phyloP scores from a whole-genome alignment of 768 basidiomycete species.

The Leccinum subgranulosum region DNA sequence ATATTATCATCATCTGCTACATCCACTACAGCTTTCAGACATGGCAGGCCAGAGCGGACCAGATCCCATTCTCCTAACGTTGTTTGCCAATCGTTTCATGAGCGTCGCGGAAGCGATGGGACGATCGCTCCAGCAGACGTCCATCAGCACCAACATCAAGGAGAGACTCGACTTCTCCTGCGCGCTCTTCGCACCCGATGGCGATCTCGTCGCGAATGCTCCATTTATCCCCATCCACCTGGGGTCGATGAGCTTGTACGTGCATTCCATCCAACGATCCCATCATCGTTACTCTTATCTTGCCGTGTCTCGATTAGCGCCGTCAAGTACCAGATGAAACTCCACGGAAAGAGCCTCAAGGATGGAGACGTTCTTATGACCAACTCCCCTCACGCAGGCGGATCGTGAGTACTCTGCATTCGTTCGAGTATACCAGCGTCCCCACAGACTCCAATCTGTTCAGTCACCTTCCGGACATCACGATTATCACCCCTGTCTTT shows the following conservation, averaged over 20 bases:
- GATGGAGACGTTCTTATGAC: slow-evolving; percentile 94
- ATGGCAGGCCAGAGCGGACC: slow-evolving; percentile 40
- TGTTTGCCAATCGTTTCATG: slow-evolving; percentile 98
- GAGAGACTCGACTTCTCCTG: slow-evolving; percentile 95
- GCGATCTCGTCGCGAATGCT: slow-evolving; percentile 92
- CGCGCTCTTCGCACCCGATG: slow-evolving; percentile 92
- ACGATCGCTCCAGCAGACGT: slow-evolving; percentile 82
- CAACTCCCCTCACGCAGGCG: slow-evolving; percentile 86
- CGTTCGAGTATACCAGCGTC: background rate
- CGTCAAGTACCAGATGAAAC: slow-evolving; percentile 86
- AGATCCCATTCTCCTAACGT: slow-evolving; percentile 83
- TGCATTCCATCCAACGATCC: slow-evolving; percentile 16
- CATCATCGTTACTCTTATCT: background rate
- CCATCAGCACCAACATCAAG: slow-evolving; percentile 92
- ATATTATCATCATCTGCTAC: background rate
- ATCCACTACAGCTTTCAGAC: background rate
- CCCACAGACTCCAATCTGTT: background rate
- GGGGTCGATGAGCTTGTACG: slow-evolving; percentile 89
- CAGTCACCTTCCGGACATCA: slow-evolving; percentile 83
- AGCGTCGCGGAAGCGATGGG: slow-evolving; percentile 97
- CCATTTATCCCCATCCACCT: slow-evolving; percentile 88
- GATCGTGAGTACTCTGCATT: slow-evolving; percentile 57
- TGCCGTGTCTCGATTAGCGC: slow-evolving; percentile 45
- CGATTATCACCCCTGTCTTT: slow-evolving; percentile 93
- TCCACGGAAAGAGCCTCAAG: slow-evolving; percentile 66